Percentiles rank a stretch among this genome's conserved stretches.
Conservation (phyloP, 805 yeast species). For the Starmerella potacharoeniae region DNA sequence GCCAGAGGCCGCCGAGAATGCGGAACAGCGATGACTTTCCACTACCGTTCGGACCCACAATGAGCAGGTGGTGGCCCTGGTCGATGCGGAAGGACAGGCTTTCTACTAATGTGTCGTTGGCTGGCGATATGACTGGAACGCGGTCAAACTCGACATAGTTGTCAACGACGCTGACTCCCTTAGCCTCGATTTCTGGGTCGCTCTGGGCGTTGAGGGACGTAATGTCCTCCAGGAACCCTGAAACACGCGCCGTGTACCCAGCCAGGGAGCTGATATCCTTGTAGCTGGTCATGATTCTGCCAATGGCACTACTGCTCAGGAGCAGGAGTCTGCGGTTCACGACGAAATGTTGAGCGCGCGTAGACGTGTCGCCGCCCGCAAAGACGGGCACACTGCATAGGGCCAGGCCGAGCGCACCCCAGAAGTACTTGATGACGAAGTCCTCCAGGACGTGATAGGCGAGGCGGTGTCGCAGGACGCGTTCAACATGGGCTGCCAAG, state of each 20-base stretch:
- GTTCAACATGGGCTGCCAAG: conserved; percentile 62
- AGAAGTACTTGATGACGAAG: conserved; percentile 77
- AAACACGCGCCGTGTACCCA: conserved; percentile 69
- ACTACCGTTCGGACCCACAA: conserved; percentile 93
- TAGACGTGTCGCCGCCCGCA: conserved; percentile 29
- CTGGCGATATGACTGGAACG: conserved; percentile 79
- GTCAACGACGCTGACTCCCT: conserved; percentile 28
- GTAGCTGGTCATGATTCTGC: conserved; percentile 73
- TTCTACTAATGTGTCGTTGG: conserved; percentile 58
- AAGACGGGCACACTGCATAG: conserved; percentile 85
- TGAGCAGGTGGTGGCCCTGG: conserved; percentile 73
- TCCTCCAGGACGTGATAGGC: conserved; percentile 77
- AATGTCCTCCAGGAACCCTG: conserved; percentile 56
- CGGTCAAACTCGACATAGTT: conserved; percentile 54
- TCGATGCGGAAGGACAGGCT: conserved; percentile 59
- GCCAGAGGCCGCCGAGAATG: conserved; percentile 90
- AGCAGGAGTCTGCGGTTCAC: conserved; percentile 76
- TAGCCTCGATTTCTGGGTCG: neutral
- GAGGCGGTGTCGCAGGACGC: conserved; percentile 61
- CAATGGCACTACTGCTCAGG: conserved; percentile 79
- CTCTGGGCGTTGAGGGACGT: neutral
- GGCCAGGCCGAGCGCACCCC: conserved; percentile 92
- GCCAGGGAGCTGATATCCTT: conserved; percentile 71
- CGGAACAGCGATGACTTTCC: conserved; percentile 90
- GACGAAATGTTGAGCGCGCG: conserved; percentile 39